Evolutionary conservation across 164 flowering plant species (phyloP).

Genomic region (Dillenia suffruticosa): DNA sequence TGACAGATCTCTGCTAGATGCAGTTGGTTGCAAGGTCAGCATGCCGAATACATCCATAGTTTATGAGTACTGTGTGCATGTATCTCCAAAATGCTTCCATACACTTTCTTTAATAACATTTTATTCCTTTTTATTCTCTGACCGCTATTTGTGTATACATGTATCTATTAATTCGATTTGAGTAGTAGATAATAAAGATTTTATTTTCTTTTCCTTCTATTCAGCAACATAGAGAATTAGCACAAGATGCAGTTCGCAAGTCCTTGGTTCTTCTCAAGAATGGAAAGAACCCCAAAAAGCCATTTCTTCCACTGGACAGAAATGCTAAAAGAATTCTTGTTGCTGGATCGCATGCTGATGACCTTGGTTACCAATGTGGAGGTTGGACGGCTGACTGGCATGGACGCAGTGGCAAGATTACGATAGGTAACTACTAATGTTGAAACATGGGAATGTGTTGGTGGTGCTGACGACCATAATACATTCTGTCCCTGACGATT

Average conservation of each 20-base stretch:
- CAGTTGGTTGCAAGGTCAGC: slow-evolving; percentile 77
- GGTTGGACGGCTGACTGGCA: slow-evolving; percentile 84
- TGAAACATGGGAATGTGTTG: neutral
- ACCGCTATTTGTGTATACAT: no score
- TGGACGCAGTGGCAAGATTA: slow-evolving; percentile 69
- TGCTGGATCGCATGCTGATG: slow-evolving; percentile 80
- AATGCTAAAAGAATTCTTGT: slow-evolving; percentile 65
- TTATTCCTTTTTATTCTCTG: no score
- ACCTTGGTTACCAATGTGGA: slow-evolving; percentile 91
- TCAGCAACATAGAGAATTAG: slow-evolving; percentile 78
- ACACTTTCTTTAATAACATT: no score
- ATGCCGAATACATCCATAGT: neutral
- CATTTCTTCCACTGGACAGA: slow-evolving; percentile 69
- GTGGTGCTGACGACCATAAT: no score
- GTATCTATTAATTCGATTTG: no score
- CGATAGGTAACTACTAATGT: slow-evolving; percentile 49
- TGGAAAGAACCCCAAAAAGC: slow-evolving; percentile 59
- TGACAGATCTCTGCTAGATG: slow-evolving; percentile 64
- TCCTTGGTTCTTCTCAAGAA: slow-evolving; percentile 83
- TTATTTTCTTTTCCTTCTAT: slow-evolving; percentile 2
- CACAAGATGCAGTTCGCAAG: slow-evolving; percentile 84
- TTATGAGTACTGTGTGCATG: no score
- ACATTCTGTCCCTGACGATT: no score
- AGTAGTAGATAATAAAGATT: neutral
- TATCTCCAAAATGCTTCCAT: no score